Evolutionary conservation across 2,329 filamentous ascomycete genomes (phyloP), one percentile per base, ranked within the genome.

Genomic region (Verticillium zaregamsianum): DNA sequence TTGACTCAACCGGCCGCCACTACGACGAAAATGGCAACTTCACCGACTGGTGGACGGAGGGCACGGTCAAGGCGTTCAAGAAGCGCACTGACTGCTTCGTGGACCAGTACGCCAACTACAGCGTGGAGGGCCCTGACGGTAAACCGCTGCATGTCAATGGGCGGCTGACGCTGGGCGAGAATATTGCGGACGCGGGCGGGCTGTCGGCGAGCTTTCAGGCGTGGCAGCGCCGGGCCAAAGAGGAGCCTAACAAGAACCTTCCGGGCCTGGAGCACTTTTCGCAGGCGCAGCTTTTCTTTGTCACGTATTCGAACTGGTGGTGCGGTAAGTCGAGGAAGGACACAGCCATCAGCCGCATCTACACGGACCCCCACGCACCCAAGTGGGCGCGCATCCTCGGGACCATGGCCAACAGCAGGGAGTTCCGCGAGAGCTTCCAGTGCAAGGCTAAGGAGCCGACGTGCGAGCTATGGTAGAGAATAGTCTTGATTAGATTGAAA

Each of bases 171-270:
- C 75, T 90, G 2, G 86, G 84, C 23, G 89, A 91, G 74, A 91
- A 91, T 69, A 88, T 91, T 68, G 88, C 88, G 1, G 89, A 91
- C 71, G 86, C 88, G 1, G 88, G 88, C 17, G 89, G 89, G 15
- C 70, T 91, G 0, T 79, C 82, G 8, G 84, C 87, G 0, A 80
- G 87, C 0, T 91, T 85, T 69, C 77, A 81, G 28, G 87, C 88
- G 0, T 92, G 89, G 88, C 83, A 86, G 70, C 83, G 82, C 65
- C 80, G 81, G 12, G 81, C 85, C 35, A 72, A 76, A 2, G 74
- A 80, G 40, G 79, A 78, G n/a, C 77, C 82, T 0, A 82, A 83
- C 62, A 68, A 79, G 68, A 71, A 79, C 45, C 79, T 91, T 17
- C 87, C 87, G 0, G 88, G 88, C 0, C 71, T 91, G 7, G 80